Base-by-base conservation (phyloP, 2,329 filamentous ascomycete species). In the Diplodia intermedia region DNA sequence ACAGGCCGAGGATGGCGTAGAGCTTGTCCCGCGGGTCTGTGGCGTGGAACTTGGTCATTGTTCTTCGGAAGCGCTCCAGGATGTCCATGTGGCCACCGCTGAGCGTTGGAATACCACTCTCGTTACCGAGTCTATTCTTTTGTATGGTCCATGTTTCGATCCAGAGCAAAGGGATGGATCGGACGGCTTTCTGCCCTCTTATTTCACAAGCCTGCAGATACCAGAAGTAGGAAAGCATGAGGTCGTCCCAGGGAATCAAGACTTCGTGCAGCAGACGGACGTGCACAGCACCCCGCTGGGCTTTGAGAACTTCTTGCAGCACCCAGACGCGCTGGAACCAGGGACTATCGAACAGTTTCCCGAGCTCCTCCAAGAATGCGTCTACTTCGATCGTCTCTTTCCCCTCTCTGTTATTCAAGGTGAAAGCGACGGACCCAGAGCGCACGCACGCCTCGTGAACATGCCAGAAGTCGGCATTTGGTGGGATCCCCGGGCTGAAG, bases 321-420 rank as follows among this genome's bases (percentile, higher is more conserved):
- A 60, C 56, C 56, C 56, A 60, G 29, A 47, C 56, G 6, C 56
- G 23, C 14, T 18, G 36, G 36, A 60, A 60, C 56, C 56, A 60
- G 9, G 33, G 36, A 33, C 56, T 60, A 6, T 14, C 4, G 23
- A 60, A 40, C 18, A 60, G 7, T 5, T 60, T 47, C 18, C 26
- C 23, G 14, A 60, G 40, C 15, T 15, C 36, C 33, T 60, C 14
- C 20, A 47, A 9, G n/a, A 40, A 12, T 11, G 9, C 36, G 11
- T 38, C 36, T 38, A 14, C 36, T 38, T 38, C 36, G 36, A 38
- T 3, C 8, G 36, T 38, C 36, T 38, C 11, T 12, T 11, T 12
- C 23, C 12, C n/a, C 56, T 43, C 26, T 0, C 2, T 26, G 2
- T 26, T 4, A 26, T 3, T 26, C 26, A 26, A 11, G 3, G 20